phyloP scores from a whole-genome alignment of 2,329 filamentous ascomycete genomes.

The Alternaria atra region DNA sequence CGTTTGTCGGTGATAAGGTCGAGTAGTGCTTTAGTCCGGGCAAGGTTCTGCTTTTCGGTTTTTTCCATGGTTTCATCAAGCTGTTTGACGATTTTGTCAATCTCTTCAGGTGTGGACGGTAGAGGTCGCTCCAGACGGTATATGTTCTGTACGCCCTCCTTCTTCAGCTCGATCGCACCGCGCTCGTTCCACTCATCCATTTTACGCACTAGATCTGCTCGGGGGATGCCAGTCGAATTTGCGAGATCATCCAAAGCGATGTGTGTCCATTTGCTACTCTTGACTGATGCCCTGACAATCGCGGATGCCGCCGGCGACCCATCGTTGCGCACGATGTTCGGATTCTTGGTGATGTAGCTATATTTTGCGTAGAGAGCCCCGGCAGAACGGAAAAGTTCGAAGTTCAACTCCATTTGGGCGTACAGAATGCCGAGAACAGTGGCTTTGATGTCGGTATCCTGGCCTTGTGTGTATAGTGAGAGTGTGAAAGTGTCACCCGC shows the following conservation, averaged over 20 bases:
- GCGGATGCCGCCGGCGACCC: slow-evolving; percentile 55
- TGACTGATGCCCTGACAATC: slow-evolving; percentile 55
- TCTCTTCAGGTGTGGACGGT: slow-evolving; percentile 55
- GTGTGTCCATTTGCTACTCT: slow-evolving; percentile 54
- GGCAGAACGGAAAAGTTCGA: slow-evolving; percentile 64
- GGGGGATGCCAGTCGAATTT: slow-evolving; percentile 44
- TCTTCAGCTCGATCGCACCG: slow-evolving; percentile 61
- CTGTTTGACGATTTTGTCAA: slow-evolving; percentile 56
- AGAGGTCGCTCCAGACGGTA: slow-evolving; percentile 62
- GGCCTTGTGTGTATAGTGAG: slow-evolving; percentile 57
- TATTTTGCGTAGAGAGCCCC: slow-evolving; percentile 66
- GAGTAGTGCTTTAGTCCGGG: slow-evolving; percentile 61
- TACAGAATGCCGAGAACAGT: slow-evolving; percentile 64
- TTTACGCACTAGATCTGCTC: slow-evolving; percentile 62
- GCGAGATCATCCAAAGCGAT: slow-evolving; percentile 61
- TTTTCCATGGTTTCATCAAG: slow-evolving; percentile 62
- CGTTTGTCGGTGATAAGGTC: slow-evolving; percentile 61
- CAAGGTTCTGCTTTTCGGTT: slow-evolving; percentile 64
- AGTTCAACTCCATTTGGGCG: slow-evolving; percentile 68
- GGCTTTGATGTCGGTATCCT: slow-evolving; percentile 63
- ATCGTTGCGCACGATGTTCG: slow-evolving; percentile 47
- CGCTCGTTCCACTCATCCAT: slow-evolving; percentile 64
- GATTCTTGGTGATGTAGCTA: slow-evolving; percentile 55
- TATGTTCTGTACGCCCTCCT: slow-evolving; percentile 62
- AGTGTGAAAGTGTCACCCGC: slow-evolving; percentile 59